Percentiles rank a stretch among this genome's conserved stretches.
phyloP scores from a whole-genome alignment of 1,284 basidiomycete genomes.

The Coniferiporia sulphurascens region DNA sequence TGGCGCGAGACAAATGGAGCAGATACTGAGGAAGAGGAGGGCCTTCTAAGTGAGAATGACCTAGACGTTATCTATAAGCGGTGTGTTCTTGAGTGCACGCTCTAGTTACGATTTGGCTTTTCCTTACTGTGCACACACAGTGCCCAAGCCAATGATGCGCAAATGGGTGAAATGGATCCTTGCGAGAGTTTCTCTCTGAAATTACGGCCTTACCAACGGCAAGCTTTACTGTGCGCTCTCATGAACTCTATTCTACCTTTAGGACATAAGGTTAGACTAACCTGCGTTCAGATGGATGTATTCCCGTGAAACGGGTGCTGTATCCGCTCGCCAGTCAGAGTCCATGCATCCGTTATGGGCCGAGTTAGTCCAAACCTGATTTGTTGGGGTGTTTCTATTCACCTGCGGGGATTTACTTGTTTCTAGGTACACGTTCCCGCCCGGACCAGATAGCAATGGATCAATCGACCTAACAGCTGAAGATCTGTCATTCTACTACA shows the following conservation, averaged over 20 bases:
- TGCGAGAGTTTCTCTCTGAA: constrained; percentile 74
- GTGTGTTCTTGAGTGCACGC: constrained; percentile 35
- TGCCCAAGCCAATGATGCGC: constrained; percentile 77
- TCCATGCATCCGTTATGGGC: constrained; percentile 95
- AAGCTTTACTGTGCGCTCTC: constrained; percentile 69
- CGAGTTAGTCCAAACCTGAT: constrained; percentile 52
- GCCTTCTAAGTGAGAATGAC: constrained; percentile 75
- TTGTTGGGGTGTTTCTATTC: background rate
- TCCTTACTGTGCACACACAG: constrained; percentile 34
- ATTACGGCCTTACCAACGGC: constrained; percentile 89
- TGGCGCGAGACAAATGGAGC: constrained; percentile 56
- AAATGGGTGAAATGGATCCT: constrained; percentile 81
- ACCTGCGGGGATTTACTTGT: background rate
- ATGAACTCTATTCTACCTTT: background rate
- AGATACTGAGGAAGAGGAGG: constrained; percentile 72
- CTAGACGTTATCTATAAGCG: constrained; percentile 78
- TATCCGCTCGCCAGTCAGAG: constrained; percentile 62
- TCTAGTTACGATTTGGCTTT: background rate
- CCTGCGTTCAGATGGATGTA: constrained; percentile 79
- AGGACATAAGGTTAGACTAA: constrained; percentile 3
- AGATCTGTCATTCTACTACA: constrained; percentile 78
- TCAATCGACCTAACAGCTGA: constrained; percentile 68
- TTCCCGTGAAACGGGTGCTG: constrained; percentile 73
- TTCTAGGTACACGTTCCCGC: constrained; percentile 63
- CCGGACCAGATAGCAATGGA: constrained; percentile 41